Evolutionary conservation across 306 rosid genomes (phyloP), one percentile per base, ranked within the genome.

Genomic region (Purshia tridentata): DNA sequence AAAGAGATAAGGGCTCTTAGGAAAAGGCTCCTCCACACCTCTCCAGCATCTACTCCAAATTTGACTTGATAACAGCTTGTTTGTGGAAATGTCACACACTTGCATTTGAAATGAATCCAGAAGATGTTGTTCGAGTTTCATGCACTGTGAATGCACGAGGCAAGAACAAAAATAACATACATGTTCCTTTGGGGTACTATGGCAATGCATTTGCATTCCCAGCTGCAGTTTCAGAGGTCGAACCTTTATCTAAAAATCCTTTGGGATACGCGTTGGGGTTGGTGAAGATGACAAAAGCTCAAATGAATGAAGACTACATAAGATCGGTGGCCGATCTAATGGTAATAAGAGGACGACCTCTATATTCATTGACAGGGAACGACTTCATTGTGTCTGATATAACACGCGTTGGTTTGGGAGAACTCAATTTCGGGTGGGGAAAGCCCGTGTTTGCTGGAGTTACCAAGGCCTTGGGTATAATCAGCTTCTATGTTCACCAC

Each of bases 341-440:
- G 78, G 90, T 73, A 14, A 69, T 6, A 0, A 80, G 50, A 13
- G 81, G 78, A n/a, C 67, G 84, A 1, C 83, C 87, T 0, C 0
- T 4, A 2, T 78, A 48, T 22, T 67, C 56, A 0, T 16, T 23
- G 0, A 58, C 37, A 0, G 47, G 83, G 67, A 0, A 58, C 35
- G 35, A 29, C 18, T 80, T 6, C 0, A 0, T 56, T 5, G 83
- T 90, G 35, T 83, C 88, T 0, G 81, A 90, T 39, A 0, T 6
- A 1, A 55, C 78, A 0, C 65, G 72, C 37, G 10, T 6, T 0
- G 67, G 55, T 4, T 6, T 68, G 0, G 44, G 9, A 51, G 70
- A 78, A 14, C 41, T 86, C 4, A 55, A 83, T 54, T 88, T 83
- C 41, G 93, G 96, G 1, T 86, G 90, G 91, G 91, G 90, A 5